These are phyloP conservation scores for Penicillium rolfsii DNA, from an alignment of 2,329 filamentous ascomycete species.

Conservation along the genomic window DNA sequence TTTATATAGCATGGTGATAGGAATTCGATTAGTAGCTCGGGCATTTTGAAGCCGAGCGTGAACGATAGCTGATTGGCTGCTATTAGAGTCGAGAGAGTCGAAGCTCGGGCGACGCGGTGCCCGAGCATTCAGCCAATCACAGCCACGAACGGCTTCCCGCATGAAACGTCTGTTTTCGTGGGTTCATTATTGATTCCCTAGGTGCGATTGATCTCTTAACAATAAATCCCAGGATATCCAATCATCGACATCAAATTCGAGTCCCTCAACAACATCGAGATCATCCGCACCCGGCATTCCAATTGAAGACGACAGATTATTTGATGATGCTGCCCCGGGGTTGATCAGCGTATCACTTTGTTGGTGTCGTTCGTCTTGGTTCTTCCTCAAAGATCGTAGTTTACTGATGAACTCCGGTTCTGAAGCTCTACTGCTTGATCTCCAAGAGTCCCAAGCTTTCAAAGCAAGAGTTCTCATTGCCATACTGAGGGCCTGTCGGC, in stretches of 20 bases:
- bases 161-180: not conserved
- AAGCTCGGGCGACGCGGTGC: not conserved
- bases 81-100: not conserved
- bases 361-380: not conserved
- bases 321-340: not conserved
- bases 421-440: not conserved
- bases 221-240: conserved; percentile 25
- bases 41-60: conserved; percentile 2
- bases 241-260: conserved; percentile 16
- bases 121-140: conserved; percentile 23
- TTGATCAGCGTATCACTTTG: not conserved
- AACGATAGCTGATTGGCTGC: not conserved
- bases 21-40: conserved; percentile 2
- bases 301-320: not conserved
- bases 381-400: not conserved
- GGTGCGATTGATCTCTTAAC: conserved; percentile 12
- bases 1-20: conserved; percentile 2
- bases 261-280: conserved; percentile 6
- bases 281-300: not conserved
- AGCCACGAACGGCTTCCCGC: not conserved
- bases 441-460: conserved; percentile 37
- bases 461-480: conserved; percentile 37
- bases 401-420: conserved; percentile 13
- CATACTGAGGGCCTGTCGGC: conserved; percentile 34
- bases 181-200: not conserved